Evolutionary conservation across 495 filamentous ascomycete genomes (phyloP).

Genomic region (Aspergillus olivimuriae): DNA sequence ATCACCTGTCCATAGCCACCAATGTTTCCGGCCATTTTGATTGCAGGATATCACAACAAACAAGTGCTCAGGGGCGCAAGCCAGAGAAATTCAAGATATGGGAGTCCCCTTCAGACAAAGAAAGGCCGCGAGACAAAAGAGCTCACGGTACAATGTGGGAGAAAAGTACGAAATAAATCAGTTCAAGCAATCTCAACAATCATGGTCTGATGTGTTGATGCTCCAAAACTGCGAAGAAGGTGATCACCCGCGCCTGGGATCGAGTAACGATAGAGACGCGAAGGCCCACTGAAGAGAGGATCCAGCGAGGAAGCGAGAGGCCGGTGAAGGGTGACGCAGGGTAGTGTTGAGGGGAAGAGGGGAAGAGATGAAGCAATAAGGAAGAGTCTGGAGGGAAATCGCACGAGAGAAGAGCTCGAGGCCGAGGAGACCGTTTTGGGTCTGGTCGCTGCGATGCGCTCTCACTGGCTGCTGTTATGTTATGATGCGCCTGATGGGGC

Average conservation of each 20-base stretch:
- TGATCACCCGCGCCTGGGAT: conserved; percentile 4
- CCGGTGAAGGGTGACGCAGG: conserved; percentile 1
- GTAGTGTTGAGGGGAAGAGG: conserved; percentile 14
- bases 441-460: conserved; percentile 36
- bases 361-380: conserved; percentile 20
- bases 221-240: conserved; percentile 4
- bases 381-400: conserved; percentile 12
- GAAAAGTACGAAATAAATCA: conserved; percentile 4
- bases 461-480: conserved; percentile 35
- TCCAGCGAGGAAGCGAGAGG: too few relatives aligned
- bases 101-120: not conserved
- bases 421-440: conserved; percentile 30
- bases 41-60: conserved; percentile 8
- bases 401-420: conserved; percentile 22
- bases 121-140: conserved; percentile 1
- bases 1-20: conserved; percentile 64
- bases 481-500: conserved; percentile 27
- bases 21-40: conserved; percentile 32
- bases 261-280: conserved; percentile 13
- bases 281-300: not conserved
- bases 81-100: not conserved
- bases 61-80: conserved; percentile 4
- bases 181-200: conserved; percentile 14
- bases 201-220: conserved; percentile 14
- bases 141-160: not conserved